Percentiles rank a stretch among this genome's conserved stretches.
Conservation (phyloP, 2,329 filamentous ascomycete species). For the Clathrospora elynae region DNA sequence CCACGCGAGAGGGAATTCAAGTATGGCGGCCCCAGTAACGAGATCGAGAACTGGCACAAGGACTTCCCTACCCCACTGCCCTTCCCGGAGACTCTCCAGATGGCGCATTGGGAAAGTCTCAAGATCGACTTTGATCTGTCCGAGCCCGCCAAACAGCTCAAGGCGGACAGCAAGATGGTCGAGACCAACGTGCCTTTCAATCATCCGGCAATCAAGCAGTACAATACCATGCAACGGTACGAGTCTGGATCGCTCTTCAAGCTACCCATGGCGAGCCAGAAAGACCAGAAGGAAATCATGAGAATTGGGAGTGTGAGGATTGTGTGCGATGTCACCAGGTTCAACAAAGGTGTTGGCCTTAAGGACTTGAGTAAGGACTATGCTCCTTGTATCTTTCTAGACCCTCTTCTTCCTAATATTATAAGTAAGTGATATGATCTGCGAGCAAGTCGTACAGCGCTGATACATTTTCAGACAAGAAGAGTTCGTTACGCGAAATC, state of each 20-base stretch:
- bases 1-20: slow-evolving; percentile 20
- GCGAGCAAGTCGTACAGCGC: not conserved
- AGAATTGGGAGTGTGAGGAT: slow-evolving; percentile 3
- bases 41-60: slow-evolving; percentile 29
- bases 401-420: slow-evolving; percentile 11
- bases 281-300: slow-evolving; percentile 7
- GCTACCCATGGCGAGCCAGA: slow-evolving; percentile 18
- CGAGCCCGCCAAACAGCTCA: slow-evolving; percentile 13
- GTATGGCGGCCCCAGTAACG: slow-evolving; percentile 35
- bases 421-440: slow-evolving; percentile 3
- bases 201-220: slow-evolving; percentile 12
- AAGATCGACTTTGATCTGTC: slow-evolving; percentile 35
- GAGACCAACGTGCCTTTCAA: slow-evolving; percentile 28
- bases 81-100: slow-evolving; percentile 36
- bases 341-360: slow-evolving; percentile 13
- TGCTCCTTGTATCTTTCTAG: slow-evolving; percentile 27
- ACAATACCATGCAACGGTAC: slow-evolving; percentile 18
- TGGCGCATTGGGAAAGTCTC: slow-evolving; percentile 39
- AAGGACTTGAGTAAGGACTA: slow-evolving; percentile 16
- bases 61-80: slow-evolving; percentile 27
- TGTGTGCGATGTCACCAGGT: slow-evolving; percentile 14
- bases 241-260: slow-evolving; percentile 41
- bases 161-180: slow-evolving; percentile 12
- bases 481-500: no score
- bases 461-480: slow-evolving; percentile 1